These are phyloP conservation scores for Besnoitia besnoiti DNA, from an alignment of 169 alveolate species.

Conservation along the genomic window DNA sequence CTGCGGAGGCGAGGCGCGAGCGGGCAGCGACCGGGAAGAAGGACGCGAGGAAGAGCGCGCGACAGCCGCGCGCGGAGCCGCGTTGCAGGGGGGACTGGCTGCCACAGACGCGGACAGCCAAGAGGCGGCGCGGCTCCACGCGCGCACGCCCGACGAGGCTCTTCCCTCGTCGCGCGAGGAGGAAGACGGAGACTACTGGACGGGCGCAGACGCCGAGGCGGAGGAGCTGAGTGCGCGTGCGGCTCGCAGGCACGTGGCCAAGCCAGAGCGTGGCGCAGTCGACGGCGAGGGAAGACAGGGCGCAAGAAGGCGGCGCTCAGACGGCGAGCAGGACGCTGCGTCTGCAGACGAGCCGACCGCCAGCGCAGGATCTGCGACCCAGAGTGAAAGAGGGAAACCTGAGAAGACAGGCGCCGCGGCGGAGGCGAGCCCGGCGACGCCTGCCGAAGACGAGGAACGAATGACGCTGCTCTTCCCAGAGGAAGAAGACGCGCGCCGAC, in stretches of 20 bases:
- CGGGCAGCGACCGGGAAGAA: background rate
- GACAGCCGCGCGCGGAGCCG: no score
- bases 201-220: background rate
- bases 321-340: background rate
- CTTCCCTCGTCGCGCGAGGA: background rate
- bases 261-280: background rate
- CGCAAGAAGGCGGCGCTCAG: background rate
- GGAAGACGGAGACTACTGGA: background rate
- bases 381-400: background rate
- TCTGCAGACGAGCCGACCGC: background rate
- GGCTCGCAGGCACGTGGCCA: no score
- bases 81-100: no score
- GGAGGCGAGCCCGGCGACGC: background rate
- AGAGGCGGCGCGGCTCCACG: no score
- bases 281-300: background rate
- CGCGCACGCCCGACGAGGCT: no score
- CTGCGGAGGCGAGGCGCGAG: no score
- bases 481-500: constrained; percentile 7
- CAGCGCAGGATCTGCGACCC: background rate
- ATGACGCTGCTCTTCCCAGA: constrained; percentile 17
- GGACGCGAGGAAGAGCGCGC: background rate
- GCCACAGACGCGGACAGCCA: no score
- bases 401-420: background rate
- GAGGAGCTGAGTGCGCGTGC: no score
- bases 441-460: background rate